Evolutionary conservation across 805 yeast species (phyloP), one percentile per base, ranked within the genome.

Genomic region (Saccharomycopsis javanensis): DNA sequence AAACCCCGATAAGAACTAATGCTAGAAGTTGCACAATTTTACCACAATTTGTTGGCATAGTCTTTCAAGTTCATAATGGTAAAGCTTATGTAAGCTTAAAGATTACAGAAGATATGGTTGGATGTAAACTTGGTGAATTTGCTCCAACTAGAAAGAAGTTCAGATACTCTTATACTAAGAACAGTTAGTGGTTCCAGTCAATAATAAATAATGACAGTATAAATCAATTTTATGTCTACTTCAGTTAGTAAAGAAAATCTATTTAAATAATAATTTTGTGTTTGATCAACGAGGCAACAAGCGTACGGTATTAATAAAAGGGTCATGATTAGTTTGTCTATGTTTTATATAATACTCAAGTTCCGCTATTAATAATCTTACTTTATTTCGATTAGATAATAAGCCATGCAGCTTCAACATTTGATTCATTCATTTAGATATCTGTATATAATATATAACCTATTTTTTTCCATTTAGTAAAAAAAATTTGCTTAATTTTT

Each of bases 51-150:
- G 96, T 94, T 34, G 99, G 99, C 4, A 75, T 94, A 57, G 86
- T 83, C 65, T 94, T 94, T 71, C 96, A 94, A 71, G 88, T 94
- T 35, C 99, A 94, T 72, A 94, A 94, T 71, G 99, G 99, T 30
- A 88, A 86, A 68, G 96, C 89, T 64, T 94, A 91, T 68, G 96
- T 90, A 42, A 88, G 89, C 54, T 78, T 94, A 55, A 88, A 85
- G 63, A 80, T 94, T 30, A 81, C 86, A 7, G 97, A 94, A 68
- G 94, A 94, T 65, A 94, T 94, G 99, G 97, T 94, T 60, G 99
- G 99, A 18, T 80, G 84, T 64, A 94, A 92, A 69, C 74, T 94
- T 57, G 99, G 99, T 1, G 97, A 92, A 70, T 94, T 88, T 75
- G 96, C 96, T 1, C 88, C 91, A 56, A 94, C 99, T 1, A 81